phyloP scores from a whole-genome alignment of 179 eudicot genomes.

The Silene noctiflora region DNA sequence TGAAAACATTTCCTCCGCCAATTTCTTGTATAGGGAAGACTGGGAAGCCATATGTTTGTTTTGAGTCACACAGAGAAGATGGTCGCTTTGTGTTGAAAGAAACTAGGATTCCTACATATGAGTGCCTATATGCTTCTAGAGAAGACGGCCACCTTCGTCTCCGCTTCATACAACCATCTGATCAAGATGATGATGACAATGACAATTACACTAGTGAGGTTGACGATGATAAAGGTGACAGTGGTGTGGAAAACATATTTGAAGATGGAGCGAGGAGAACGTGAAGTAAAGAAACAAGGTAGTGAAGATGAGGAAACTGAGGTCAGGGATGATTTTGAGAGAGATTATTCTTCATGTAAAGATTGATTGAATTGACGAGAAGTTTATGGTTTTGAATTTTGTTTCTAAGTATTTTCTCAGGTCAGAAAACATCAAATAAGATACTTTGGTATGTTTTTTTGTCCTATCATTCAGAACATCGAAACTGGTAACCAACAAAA shows the following conservation, averaged over 20 bases:
- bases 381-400: neutral
- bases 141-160: constrained; percentile 73
- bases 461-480: constrained; percentile 3
- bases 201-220: constrained; percentile 1
- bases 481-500: neutral
- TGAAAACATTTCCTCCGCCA: constrained; percentile 57
- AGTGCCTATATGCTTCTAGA: constrained; percentile 61
- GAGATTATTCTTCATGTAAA: constrained; percentile 14
- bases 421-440: neutral
- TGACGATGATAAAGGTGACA: neutral
- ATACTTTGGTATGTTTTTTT: neutral
- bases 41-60: constrained; percentile 70
- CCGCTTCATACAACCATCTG: constrained; percentile 44
- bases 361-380: constrained; percentile 7
- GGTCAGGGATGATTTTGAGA: constrained; percentile 11
- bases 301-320: neutral
- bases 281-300: neutral
- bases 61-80: constrained; percentile 56
- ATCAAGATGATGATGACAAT: constrained; percentile 34
- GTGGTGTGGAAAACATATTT: neutral
- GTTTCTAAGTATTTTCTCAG: constrained; percentile 4
- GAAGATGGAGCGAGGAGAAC: neutral
- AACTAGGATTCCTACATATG: constrained; percentile 55
- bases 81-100: constrained; percentile 79
- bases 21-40: constrained; percentile 67